Evolutionary conservation across 169 alveolate genomes (phyloP).

Genomic region (Plasmodium vivax): DNA sequence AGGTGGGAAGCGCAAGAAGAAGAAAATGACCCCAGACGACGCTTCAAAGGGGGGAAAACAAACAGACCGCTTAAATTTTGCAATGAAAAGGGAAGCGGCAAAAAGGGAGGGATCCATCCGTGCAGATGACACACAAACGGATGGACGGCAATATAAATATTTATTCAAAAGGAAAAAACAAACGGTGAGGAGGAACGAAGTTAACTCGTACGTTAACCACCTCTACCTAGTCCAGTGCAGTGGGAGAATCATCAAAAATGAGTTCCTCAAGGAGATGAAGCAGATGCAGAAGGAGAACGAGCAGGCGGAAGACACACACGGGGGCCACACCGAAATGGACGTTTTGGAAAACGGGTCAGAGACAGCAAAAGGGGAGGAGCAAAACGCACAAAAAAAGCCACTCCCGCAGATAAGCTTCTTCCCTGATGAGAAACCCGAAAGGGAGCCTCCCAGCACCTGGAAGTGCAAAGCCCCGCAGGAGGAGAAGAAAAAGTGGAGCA

Average conservation of each 20-base stretch:
- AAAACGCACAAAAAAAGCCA: neutral
- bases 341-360: neutral
- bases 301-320: neutral
- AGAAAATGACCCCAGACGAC: neutral
- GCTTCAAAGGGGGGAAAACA: neutral
- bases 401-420: neutral
- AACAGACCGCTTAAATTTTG: neutral
- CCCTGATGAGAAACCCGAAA: neutral
- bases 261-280: conserved; percentile 32
- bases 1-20: conserved; percentile 7
- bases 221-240: conserved; percentile 66
- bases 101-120: neutral
- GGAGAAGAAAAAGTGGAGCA: conserved; percentile 62
- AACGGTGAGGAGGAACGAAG: neutral
- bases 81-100: neutral
- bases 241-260: conserved; percentile 70
- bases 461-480: neutral
- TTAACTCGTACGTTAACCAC: neutral
- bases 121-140: neutral
- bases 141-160: conserved; percentile 32
- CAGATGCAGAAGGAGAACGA: conserved; percentile 21
- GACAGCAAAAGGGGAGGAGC: neutral
- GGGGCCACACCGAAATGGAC: neutral
- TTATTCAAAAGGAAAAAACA: conserved; percentile 29
- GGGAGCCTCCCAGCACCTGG: neutral